Evolutionary conservation across 331 rosid species (phyloP).

Genomic region (Quercus lobata): DNA sequence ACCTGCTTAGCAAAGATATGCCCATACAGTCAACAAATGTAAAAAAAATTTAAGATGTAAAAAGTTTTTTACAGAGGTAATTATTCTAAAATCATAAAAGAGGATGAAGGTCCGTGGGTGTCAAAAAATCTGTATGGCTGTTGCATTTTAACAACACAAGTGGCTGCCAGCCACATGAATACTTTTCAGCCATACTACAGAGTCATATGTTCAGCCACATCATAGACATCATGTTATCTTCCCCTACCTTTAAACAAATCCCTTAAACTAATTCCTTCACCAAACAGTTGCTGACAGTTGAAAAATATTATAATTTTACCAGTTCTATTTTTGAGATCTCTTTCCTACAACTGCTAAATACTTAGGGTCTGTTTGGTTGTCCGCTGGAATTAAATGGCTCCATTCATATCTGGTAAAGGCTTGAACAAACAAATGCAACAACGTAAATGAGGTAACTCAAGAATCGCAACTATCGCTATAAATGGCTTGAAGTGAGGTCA

Average conservation of each 20-base stretch:
- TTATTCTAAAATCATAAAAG: background rate
- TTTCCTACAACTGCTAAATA: background rate
- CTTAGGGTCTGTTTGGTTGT: background rate
- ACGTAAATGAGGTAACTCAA: background rate
- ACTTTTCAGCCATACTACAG: background rate
- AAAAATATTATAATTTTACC: background rate
- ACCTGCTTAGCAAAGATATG: slow-evolving; percentile 39
- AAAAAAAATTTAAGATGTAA: slow-evolving; percentile 1
- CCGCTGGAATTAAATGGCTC: background rate
- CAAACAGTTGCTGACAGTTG: background rate
- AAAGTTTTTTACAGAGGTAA: background rate
- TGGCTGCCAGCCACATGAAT: background rate
- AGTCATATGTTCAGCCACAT: background rate
- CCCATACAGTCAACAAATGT: slow-evolving; percentile 17
- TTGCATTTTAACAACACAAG: background rate
- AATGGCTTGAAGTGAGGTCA: background rate
- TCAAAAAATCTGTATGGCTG: background rate
- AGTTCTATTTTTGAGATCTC: background rate
- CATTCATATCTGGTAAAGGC: background rate
- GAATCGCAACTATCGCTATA: background rate
- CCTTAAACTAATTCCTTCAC: background rate
- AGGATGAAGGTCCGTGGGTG: background rate
- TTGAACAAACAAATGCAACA: background rate
- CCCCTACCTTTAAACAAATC: background rate
- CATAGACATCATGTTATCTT: background rate